Evolutionary conservation across 371 early-diverging fungal species (phyloP), one percentile per base, ranked within the genome.

Genomic region (Mortierella polycephala): DNA sequence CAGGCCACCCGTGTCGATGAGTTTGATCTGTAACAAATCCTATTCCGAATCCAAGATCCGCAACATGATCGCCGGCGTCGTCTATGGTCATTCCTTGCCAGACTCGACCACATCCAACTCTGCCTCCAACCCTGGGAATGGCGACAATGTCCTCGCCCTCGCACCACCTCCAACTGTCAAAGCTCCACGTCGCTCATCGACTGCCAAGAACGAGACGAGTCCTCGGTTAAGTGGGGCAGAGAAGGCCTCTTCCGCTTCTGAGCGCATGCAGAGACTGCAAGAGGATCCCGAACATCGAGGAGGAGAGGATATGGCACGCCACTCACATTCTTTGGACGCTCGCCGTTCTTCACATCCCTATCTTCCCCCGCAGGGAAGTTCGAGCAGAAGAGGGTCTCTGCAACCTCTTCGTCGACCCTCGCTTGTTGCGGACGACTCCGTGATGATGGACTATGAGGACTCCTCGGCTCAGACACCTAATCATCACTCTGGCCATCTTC

Each of bases 31-130:
- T 21, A 72, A 72, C 62, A 77, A 77, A 51, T 71, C 79, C 0
- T 77, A 71, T 49, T 65, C 66, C 30, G 72, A 77, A 45, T 71
- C 72, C 21, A 77, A 77, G 55, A 77, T 77, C 56, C 63, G 79
- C 23, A 72, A 68, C 60, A 77, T 77, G 79, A 77, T 77, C 52
- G 68, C 64, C 0, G 60, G 69, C 13, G 79, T 71, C 44, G 67
- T 53, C 47, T 71, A 61, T 51, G 61, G 64, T 7, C 52, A 50
- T 44, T 45, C 54, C 20, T 44, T 74, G 37, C 64, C 64, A 13
- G 65, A 74, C 37, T 50, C 64, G 1, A 51, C 37, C 14, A 57
- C 64, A 14, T 55, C 74, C 4, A 55, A 53, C 12, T 61, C 72
- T 3, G 60, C 59, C 8, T 16, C 65, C 20, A 42, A 56, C 39